These are phyloP conservation scores for Phragmites australis DNA, from an alignment of 176 grass and related monocot genomes.

Conservation along the genomic window DNA sequence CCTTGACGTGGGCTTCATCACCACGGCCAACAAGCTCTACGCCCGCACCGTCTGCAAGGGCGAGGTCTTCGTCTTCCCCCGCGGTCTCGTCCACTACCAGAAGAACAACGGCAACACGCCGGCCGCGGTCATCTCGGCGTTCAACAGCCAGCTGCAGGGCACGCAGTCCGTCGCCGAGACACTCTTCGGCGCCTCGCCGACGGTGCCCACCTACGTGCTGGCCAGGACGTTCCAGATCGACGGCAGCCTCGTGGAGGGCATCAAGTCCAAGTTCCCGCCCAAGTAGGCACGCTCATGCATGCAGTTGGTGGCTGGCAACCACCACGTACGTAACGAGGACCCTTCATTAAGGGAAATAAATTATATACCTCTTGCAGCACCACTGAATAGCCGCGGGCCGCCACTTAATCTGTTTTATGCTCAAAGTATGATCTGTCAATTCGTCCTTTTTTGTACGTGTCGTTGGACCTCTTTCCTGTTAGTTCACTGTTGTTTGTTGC, in stretches of 20 bases:
- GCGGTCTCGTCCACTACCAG: slow-evolving; percentile 70
- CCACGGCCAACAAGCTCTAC: slow-evolving; percentile 50
- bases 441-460: neutral
- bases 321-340: neutral
- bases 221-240: slow-evolving; percentile 58
- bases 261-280: slow-evolving; percentile 58
- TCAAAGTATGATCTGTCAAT: neutral
- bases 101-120: slow-evolving; percentile 45
- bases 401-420: too few relatives aligned
- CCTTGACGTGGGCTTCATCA: slow-evolving; percentile 77
- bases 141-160: slow-evolving; percentile 76
- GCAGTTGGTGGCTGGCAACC: too few relatives aligned
- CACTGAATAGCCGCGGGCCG: too few relatives aligned
- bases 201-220: slow-evolving; percentile 51
- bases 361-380: too few relatives aligned
- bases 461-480: neutral
- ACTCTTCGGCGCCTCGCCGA: slow-evolving; percentile 53
- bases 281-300: neutral
- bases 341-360: too few relatives aligned
- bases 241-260: slow-evolving; percentile 49
- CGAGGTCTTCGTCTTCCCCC: slow-evolving; percentile 63
- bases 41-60: slow-evolving; percentile 54
- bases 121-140: slow-evolving; percentile 48
- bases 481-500: neutral
- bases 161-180: slow-evolving; percentile 49